Evolutionary conservation across 805 yeast species (phyloP).

Genomic region (Tetrapisispora iriomotensis): DNA sequence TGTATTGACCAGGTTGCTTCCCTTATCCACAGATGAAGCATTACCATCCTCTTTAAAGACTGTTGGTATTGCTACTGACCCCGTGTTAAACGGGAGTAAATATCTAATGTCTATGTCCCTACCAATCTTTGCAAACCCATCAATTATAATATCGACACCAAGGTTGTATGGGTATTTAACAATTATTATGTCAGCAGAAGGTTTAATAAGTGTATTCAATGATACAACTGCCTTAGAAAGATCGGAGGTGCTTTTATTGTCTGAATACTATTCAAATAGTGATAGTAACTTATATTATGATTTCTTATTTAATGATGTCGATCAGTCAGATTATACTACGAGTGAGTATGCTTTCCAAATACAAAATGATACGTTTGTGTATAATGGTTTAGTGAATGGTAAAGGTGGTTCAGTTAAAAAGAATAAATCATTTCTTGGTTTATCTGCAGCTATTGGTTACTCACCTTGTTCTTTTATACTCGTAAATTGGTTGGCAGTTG

Average conservation of each 20-base stretch:
- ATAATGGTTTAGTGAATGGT: conserved; percentile 29
- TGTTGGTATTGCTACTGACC: conserved; percentile 54
- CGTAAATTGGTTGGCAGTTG: conserved; percentile 61
- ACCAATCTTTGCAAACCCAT: conserved; percentile 65
- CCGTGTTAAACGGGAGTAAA: conserved; percentile 38
- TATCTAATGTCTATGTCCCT: conserved; percentile 67
- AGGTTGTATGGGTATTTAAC: conserved; percentile 64
- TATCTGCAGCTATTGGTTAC: conserved; percentile 47
- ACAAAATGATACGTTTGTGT: conserved; percentile 27
- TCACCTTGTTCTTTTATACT: conserved; percentile 35
- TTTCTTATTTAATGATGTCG: conserved; percentile 32
- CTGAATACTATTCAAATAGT: conserved; percentile 20
- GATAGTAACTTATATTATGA: too few species aligned
- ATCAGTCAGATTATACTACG: too few species aligned
- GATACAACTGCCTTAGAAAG: conserved; percentile 35
- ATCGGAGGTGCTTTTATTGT: conserved; percentile 25
- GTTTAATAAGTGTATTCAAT: conserved; percentile 32
- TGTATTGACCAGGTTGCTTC: conserved; percentile 35
- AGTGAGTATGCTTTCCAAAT: conserved; percentile 18
- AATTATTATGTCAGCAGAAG: conserved; percentile 41
- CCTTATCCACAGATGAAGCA: conserved; percentile 36
- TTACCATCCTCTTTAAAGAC: conserved; percentile 36
- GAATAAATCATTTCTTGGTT: conserved; percentile 29
- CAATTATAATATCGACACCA: conserved; percentile 50
- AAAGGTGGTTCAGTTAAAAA: conserved; percentile 35